Percentiles rank a stretch among this genome's conserved stretches.
These are phyloP conservation scores for Globisporangium recalcitrans DNA, from an alignment of 352 stramenopile genomes.

Conservation along the genomic window DNA sequence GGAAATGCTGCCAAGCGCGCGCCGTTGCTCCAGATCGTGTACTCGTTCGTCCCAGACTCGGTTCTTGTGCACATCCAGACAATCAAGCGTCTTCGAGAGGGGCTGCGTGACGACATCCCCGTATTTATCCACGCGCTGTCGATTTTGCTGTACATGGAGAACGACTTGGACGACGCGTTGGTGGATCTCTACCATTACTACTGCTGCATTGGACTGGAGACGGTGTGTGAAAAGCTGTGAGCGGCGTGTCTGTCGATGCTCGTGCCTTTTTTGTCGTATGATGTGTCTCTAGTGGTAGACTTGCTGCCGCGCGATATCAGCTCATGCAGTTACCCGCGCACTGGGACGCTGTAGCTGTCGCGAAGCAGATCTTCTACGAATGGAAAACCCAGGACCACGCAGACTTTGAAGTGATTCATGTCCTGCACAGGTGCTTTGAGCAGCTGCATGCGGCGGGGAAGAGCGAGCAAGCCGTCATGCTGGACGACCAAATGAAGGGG, in stretches of 20 bases:
- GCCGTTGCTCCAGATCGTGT: constrained; percentile 49
- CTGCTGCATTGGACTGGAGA: constrained; percentile 76
- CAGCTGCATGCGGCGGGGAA: constrained; percentile 25
- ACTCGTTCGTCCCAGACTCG: constrained; percentile 51
- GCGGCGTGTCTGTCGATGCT: constrained; percentile 80
- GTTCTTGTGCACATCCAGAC: constrained; percentile 60
- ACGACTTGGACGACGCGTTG: constrained; percentile 58
- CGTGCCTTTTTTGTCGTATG: constrained; percentile 37
- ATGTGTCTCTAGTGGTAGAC: constrained; percentile 43
- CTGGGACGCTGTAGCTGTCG: constrained; percentile 62
- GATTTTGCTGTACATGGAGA: constrained; percentile 70
- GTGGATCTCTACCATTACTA: constrained; percentile 87
- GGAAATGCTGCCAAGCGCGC: constrained; percentile 37
- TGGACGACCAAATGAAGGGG: constrained; percentile 59
- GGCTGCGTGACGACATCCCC: constrained; percentile 48
- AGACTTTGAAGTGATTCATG: constrained; percentile 34
- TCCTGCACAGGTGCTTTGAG: constrained; percentile 54
- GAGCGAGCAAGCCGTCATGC: constrained; percentile 21
- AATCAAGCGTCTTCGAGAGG: constrained; percentile 74
- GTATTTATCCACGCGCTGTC: constrained; percentile 73
- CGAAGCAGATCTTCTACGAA: constrained; percentile 78
- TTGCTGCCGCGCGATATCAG: constrained; percentile 43
- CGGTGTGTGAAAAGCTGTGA: constrained; percentile 65
- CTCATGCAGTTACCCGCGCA: constrained; percentile 35
- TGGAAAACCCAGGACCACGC: constrained; percentile 28